Conservation (phyloP, 495 filamentous ascomycete species). For the Penicillium canariense region DNA sequence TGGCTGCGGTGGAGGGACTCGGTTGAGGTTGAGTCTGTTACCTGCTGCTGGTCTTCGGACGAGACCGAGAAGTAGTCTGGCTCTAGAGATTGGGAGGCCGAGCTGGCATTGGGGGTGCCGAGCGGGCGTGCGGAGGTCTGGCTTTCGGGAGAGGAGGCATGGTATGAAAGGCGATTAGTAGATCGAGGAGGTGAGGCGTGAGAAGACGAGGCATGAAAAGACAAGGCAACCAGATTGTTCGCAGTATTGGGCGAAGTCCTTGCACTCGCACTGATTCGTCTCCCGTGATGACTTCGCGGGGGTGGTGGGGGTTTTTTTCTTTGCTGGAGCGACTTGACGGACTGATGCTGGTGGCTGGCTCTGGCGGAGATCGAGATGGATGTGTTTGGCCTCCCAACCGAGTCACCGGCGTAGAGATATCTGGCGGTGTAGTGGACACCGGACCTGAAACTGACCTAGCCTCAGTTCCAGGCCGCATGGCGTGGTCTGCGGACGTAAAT, state of each 20-base stretch:
- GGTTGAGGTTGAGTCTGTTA: constrained; percentile 8
- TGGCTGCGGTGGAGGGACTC: constrained; percentile 36
- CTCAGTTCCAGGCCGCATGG: constrained; percentile 1
- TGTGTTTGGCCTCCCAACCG: constrained; percentile 33
- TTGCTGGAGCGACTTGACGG: constrained; percentile 26
- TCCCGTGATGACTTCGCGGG: constrained; percentile 66
- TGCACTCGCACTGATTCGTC: constrained; percentile 50
- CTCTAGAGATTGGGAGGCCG: constrained; percentile 45
- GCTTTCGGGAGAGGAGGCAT: constrained; percentile 24
- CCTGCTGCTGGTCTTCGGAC: constrained; percentile 10
- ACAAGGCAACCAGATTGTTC: constrained; percentile 23
- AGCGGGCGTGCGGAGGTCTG: constrained; percentile 18
- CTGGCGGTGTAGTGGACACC: constrained; percentile 2
- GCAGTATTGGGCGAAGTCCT: constrained; percentile 17
- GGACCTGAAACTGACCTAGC: constrained; percentile 9
- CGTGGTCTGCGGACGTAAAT: constrained; percentile 7
- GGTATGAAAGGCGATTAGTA: constrained; percentile 30
- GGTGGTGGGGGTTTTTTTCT: constrained; percentile 52
- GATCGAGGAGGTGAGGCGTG: constrained; percentile 27
- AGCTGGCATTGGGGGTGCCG: constrained; percentile 46
- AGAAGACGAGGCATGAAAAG: constrained; percentile 27
- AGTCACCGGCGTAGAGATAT: not conserved
- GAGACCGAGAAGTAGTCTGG: constrained; percentile 33
- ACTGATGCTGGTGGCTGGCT: constrained; percentile 36
- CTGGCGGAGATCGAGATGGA: constrained; percentile 11